Evolutionary conservation across 306 rosid genomes (phyloP), one percentile per base, ranked within the genome.

Genomic region (Lotus japonicus): DNA sequence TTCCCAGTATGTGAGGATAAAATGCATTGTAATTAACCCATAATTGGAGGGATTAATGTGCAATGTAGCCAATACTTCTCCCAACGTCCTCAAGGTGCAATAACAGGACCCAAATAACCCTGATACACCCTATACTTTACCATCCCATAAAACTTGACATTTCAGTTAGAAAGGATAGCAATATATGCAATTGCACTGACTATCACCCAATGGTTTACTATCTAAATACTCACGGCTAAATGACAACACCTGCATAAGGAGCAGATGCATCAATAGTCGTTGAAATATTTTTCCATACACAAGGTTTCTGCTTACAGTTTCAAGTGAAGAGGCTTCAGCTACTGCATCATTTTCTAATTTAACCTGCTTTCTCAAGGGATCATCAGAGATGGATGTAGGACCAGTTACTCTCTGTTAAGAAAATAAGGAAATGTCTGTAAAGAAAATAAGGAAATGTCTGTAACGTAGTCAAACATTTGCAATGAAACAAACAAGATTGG

Each of bases 281-380:
- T 51, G 38, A 41, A 45, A 66, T 45, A 38, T 31, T 64, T 58
- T 54, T 26, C 38, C 51, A 64, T 33, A n/a, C 70, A 53, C 52
- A 18, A 33, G 26, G 52, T 68, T 41, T 81, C 39, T 59, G 68
- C 96, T 84, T 84, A 83, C 96, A 78, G 39, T 66, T 55, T 50
- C 57, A 14, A 44, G 51, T 26, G 80, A 71, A 33, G 83, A 15
- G 41, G 68, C 75, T 58, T 26, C 55, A 56, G 72, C 38, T 63
- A 45, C 65, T 33, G 78, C 57, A 73, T 70, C 17, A 76, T 56
- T 75, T 61, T 77, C 84, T 53, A 79, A 53, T 76, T 84, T 86
- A 71, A 54, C 74, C 64, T 77, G 87, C 82, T 86, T 89, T 42
- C 66, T 79, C 54, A 61, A 69, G 46, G 82, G 82, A 46, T 78